These are phyloP conservation scores for Gaultheria prostrata DNA, from an alignment of 148 eudicot species.

Conservation along the genomic window DNA sequence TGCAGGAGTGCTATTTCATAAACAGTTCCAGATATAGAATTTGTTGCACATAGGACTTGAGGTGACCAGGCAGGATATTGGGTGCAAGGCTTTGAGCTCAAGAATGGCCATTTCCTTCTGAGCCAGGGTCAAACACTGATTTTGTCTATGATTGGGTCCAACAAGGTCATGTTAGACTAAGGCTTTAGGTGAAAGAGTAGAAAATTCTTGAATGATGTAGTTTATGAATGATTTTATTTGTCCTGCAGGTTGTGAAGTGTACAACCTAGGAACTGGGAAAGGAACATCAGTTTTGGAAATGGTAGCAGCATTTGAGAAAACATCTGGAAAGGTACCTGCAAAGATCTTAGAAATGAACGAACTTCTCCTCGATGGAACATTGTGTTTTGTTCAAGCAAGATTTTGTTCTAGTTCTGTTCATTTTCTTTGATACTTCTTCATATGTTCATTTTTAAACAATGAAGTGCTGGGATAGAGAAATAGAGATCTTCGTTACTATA, in stretches of 20 bases:
- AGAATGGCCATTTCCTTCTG: neutral
- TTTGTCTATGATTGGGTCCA: neutral
- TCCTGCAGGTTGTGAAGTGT: constrained; percentile 83
- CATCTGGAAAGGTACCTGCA: constrained; percentile 83
- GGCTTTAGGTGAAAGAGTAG: neutral
- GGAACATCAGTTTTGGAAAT: constrained; percentile 94
- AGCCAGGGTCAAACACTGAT: too few species aligned
- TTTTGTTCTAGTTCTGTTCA: neutral
- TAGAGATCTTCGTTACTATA: neutral
- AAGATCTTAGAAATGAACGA: neutral
- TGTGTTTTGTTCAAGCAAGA: neutral
- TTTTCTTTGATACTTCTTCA: neutral
- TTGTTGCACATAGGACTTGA: neutral
- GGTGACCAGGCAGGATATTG: neutral
- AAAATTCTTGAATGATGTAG: neutral
- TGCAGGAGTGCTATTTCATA: neutral
- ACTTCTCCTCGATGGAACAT: neutral
- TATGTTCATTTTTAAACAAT: neutral
- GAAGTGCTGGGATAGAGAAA: constrained; percentile 5
- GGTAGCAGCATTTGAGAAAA: constrained; percentile 96
- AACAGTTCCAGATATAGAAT: neutral
- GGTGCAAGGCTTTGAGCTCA: neutral
- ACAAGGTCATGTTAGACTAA: neutral
- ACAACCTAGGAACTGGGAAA: constrained; percentile 94
- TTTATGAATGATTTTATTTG: neutral